Evolutionary conservation across 2,329 filamentous ascomycete genomes (phyloP).

Genomic region (Colletotrichum kahawae): DNA sequence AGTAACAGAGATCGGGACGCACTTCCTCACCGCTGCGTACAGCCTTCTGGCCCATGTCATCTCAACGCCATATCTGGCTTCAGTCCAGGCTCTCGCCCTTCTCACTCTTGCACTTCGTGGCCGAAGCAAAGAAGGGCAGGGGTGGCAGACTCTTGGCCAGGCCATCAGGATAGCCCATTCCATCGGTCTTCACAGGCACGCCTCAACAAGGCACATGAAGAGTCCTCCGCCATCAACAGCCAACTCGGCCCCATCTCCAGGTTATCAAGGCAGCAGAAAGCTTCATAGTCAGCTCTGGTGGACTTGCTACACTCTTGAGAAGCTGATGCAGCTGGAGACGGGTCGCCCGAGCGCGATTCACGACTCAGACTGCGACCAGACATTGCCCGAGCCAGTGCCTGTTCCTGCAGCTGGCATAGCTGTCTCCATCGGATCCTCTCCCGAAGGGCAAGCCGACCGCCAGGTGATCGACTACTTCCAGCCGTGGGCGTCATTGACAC

Average conservation of each 20-base stretch:
- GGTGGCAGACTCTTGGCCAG: constrained; percentile 29
- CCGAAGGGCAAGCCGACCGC: neutral
- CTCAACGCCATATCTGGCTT: constrained; percentile 22
- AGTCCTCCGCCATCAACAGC: neutral
- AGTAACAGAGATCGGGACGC: constrained; percentile 10
- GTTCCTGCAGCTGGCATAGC: neutral
- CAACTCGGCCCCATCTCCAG: neutral
- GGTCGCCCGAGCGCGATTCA: constrained; percentile 26
- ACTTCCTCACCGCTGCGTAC: constrained; percentile 23
- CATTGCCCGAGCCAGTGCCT: neutral
- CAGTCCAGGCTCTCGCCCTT: constrained; percentile 26
- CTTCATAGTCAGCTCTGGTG: constrained; percentile 56
- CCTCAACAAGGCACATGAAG: neutral
- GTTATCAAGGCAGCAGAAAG: constrained; percentile 38
- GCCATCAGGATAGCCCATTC: constrained; percentile 29
- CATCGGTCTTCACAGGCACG: constrained; percentile 27
- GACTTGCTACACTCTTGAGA: constrained; percentile 57
- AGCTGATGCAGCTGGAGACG: constrained; percentile 28
- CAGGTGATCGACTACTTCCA: constrained; percentile 18
- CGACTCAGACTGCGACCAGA: constrained; percentile 22
- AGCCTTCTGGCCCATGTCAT: constrained; percentile 25
- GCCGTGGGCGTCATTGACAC: constrained; percentile 18
- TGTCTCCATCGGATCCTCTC: neutral
- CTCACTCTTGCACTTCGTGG: constrained; percentile 23
- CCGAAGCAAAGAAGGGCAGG: constrained; percentile 27